Base-by-base conservation (phyloP, 345 rosid species). In the Arabis hirsuta region DNA sequence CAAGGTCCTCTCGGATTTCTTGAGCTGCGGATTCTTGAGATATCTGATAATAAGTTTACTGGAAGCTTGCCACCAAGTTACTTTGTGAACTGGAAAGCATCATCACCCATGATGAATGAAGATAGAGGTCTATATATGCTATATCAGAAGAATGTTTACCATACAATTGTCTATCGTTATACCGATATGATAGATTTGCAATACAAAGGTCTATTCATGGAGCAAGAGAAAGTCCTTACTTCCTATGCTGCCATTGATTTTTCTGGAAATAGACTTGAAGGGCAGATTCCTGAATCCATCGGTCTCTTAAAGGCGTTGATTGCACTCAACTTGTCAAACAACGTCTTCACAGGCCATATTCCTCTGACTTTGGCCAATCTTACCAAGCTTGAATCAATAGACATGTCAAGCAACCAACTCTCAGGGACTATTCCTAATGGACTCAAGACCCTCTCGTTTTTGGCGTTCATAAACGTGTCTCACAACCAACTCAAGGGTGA, bases 1-100 rank as follows among this genome's bases (percentile, higher is more conserved):
- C 20, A 72, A 53, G 69, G 69, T 22, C 69, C 76, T 62, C 62
- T 72, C 0, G 69, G 14, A 0, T 72, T 72, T 52, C 55, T 62
- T 0, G 27, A 53, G 39, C 16, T 72, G 13, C 26, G n/a, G 1
- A 62, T 72, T 53, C 2, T 72, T 43, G 62, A 62, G n/a, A 16
- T 72, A 32, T 10, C 76, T 0, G 29, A 53, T 3, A 72, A 72
- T 9, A 72, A 43, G 0, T 72, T 72, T 36, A 62, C 20, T 0
- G 69, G 76, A n/a, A 53, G 46, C 47, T 54, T 72, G 62, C 47
- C 55, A 22, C 19, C 39, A 44, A 32, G 4, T 4, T 72, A 43
- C 55, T 72, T 72, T 53, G 29, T 53, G 2, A 62, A 72, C 1
- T 72, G 69, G 75, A 51, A 51, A 57, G 58, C 57, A 38, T 34